Percentiles rank a stretch among this genome's conserved stretches.
Evolutionary conservation across 2,329 filamentous ascomycete species (phyloP).

Genomic region (Botryotinia calthae): DNA sequence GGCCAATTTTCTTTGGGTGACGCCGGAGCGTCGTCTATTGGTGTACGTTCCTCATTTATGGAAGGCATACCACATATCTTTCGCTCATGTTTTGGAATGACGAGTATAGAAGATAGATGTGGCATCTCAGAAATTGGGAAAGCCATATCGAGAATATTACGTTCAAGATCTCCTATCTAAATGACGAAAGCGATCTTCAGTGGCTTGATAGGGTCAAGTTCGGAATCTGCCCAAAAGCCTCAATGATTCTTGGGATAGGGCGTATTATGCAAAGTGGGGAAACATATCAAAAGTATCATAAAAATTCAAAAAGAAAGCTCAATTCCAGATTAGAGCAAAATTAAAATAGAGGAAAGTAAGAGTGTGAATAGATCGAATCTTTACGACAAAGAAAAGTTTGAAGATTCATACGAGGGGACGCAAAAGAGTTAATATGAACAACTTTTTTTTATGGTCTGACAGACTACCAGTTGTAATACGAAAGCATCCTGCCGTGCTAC

Average conservation of each 20-base stretch:
- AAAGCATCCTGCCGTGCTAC: not conserved
- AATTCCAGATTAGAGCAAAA: constrained; percentile 10
- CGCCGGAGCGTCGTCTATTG: not conserved
- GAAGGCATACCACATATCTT: constrained; percentile 6
- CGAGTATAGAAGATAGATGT: not conserved
- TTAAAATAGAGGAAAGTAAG: not conserved
- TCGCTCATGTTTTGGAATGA: not conserved
- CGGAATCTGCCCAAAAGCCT: not conserved
- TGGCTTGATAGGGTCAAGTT: constrained; percentile 1
- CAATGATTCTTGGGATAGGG: not conserved
- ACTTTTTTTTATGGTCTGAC: not conserved
- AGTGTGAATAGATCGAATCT: not conserved
- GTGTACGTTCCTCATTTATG: constrained; percentile 7
- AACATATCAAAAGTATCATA: constrained; percentile 7
- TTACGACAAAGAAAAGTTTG: not conserved
- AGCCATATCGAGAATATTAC: not conserved
- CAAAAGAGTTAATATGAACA: not conserved
- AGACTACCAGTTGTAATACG: not conserved
- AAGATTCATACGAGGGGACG: not conserved
- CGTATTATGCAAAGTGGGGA: not conserved
- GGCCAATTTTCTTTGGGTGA: constrained; percentile 19
- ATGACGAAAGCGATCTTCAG: not conserved
- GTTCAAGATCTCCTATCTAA: not conserved
- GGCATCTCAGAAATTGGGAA: not conserved
- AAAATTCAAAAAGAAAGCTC: not conserved